A percentile compares a stretch with the other conserved stretches of the same genome.
phyloP scores from a whole-genome alignment of 768 basidiomycete species.

The Imleria badia region DNA sequence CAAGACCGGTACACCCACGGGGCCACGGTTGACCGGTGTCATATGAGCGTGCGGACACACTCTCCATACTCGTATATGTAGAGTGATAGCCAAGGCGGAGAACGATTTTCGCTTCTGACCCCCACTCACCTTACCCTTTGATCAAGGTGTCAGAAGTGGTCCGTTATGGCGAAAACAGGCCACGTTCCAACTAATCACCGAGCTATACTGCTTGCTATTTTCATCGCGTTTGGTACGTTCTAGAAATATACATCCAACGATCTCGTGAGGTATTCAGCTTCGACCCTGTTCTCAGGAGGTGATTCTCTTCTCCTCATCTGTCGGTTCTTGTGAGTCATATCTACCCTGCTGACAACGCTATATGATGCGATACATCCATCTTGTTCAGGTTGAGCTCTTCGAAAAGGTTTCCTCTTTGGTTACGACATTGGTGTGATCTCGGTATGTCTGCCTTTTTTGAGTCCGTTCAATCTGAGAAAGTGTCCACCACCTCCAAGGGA shows the following conservation, averaged over 20 bases:
- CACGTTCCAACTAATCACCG: constrained; percentile 13
- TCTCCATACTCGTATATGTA: constrained; percentile 1
- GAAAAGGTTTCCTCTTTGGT: constrained; percentile 14
- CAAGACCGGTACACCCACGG: not conserved
- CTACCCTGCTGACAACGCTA: not conserved
- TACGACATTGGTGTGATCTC: constrained; percentile 19
- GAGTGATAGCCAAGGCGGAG: not conserved
- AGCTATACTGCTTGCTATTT: constrained; percentile 11
- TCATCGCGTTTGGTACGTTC: constrained; percentile 16
- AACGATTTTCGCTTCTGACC: not conserved
- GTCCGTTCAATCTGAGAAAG: not conserved
- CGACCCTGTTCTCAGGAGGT: constrained; percentile 8
- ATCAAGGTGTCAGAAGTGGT: not conserved
- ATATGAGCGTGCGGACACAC: constrained; percentile 3
- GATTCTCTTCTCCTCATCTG: not conserved
- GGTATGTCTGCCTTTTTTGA: not conserved
- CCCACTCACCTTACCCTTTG: not conserved
- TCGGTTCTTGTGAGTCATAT: not conserved
- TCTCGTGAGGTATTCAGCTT: not conserved
- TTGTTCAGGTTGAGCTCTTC: constrained; percentile 1
- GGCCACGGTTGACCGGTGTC: not conserved
- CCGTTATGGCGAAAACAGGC: not conserved
- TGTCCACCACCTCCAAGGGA: constrained; percentile 1
- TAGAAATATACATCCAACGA: not conserved
- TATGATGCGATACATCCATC: not conserved